Base-by-base conservation (phyloP, 306 rosid species). In the Corylus americana region DNA sequence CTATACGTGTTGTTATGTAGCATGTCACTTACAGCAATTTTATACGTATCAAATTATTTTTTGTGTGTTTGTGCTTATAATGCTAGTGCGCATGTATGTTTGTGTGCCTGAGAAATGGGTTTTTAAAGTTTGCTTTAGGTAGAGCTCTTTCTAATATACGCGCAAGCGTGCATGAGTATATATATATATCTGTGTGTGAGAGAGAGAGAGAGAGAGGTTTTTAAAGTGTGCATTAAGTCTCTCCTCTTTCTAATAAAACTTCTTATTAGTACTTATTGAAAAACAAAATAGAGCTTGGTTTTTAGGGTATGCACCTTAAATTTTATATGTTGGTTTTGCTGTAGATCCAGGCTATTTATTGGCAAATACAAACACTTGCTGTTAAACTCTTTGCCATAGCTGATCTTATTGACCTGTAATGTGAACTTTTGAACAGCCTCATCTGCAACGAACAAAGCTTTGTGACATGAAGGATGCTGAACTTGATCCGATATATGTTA, bases 391-490 rank as follows among this genome's bases (percentile, higher is more conserved):
- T 42, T 67, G 72, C 29, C 8, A 18, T 9, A 7, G 72, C 20
- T 67, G 51, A 67, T 42, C 51, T 67, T 67, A n/a, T 67, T 67
- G 51, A 67, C 51, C 72, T 12, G 5, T 42, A 1, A 44, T 83
- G 78, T 80, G 81, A 81, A 83, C 70, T 61, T 81, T 69, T 71
- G 55, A 81, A 89, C 92, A 94, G 99, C 99, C 99, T 77, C 99
- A 95, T 88, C 86, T 95, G 78, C 88, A 84, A 80, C 91, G 99
- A 85, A 95, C 98, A 70, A 92, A 91, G 85, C 99, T 95, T 72
- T 95, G 99, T 83, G 99, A 95, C 66, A 79, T 95, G 98, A 90
- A 93, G 78, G 99, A 95, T 82, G 77, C 67, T 50, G 99, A 91
- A 67, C 98, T 95, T 49, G 99, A 95, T 75, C 91, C 86, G 4